Evolutionary conservation across 345 rosid species (phyloP).

Genomic region (Sonneratia alba): DNA sequence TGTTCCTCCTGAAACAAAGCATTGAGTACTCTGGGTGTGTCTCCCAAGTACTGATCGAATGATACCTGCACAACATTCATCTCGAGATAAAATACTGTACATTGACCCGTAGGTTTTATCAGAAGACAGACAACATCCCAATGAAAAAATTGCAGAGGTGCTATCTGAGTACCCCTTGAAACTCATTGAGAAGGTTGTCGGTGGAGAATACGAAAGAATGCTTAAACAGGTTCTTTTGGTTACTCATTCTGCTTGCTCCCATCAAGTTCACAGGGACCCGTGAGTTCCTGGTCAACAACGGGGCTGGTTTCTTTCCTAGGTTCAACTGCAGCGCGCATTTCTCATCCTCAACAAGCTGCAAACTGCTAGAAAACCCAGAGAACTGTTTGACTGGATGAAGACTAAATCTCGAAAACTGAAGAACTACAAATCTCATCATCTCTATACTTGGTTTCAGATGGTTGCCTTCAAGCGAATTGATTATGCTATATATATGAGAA

Average conservation of each 20-base stretch:
- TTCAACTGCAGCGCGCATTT: background rate
- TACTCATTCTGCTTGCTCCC: background rate
- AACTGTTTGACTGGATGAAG: background rate
- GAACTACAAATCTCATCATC: background rate
- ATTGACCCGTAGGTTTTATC: background rate
- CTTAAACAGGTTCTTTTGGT: background rate
- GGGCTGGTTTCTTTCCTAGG: background rate
- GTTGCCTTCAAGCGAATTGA: background rate
- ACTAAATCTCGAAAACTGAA: background rate
- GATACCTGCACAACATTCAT: conserved; percentile 4
- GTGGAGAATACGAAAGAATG: conserved; percentile 6
- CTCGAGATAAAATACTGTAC: background rate
- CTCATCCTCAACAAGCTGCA: background rate
- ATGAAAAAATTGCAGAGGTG: background rate
- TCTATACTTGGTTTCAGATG: background rate
- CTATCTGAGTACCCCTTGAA: background rate
- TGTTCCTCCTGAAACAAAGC: conserved; percentile 6
- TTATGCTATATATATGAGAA: background rate
- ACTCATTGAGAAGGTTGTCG: conserved; percentile 1
- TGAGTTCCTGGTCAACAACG: background rate
- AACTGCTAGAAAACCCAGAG: background rate
- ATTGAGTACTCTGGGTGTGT: conserved; percentile 5
- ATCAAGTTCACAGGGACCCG: background rate
- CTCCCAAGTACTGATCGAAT: conserved; percentile 7
- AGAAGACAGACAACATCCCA: too few species aligned